Evolutionary conservation across 345 rosid genomes (phyloP).

Genomic region (Microcos paniculata): DNA sequence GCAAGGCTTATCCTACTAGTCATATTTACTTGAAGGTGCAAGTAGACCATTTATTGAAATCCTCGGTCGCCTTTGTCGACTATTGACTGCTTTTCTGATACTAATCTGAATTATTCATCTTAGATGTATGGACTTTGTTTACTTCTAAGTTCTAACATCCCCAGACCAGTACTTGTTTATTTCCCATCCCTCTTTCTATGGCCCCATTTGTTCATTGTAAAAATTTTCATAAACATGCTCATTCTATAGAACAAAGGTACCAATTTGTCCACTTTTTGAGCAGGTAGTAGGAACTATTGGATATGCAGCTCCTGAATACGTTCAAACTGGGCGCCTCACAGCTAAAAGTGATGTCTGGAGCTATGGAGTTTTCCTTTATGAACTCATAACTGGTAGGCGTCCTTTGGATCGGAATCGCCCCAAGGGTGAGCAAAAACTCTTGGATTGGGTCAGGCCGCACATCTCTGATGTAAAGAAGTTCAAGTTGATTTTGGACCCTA

Average conservation of each 20-base stretch:
- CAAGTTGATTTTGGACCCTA: conserved; percentile 73
- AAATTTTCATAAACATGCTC: not conserved
- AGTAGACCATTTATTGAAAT: not conserved
- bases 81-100: not conserved
- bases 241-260: conserved; percentile 1
- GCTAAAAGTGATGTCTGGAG: conserved; percentile 87
- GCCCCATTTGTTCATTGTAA: not conserved
- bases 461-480: conserved; percentile 67
- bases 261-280: conserved; percentile 3
- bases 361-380: conserved; percentile 84
- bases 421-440: conserved; percentile 76
- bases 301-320: conserved; percentile 92
- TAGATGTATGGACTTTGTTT: not conserved
- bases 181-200: not conserved
- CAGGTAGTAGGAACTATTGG: conserved; percentile 96
- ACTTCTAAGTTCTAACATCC: not conserved
- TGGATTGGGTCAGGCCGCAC: conserved; percentile 93
- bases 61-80: not conserved
- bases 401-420: conserved; percentile 85
- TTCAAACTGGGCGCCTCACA: conserved; percentile 84
- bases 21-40: not conserved
- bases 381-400: conserved; percentile 89
- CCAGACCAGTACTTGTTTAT: too few relatives aligned
- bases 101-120: not conserved
- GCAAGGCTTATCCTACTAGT: not conserved